A percentile compares a stretch with the other conserved stretches of the same genome.
These are phyloP conservation scores for Talaromyces sp. DNA, from an alignment of 2,329 filamentous ascomycete genomes.

Conservation along the genomic window DNA sequence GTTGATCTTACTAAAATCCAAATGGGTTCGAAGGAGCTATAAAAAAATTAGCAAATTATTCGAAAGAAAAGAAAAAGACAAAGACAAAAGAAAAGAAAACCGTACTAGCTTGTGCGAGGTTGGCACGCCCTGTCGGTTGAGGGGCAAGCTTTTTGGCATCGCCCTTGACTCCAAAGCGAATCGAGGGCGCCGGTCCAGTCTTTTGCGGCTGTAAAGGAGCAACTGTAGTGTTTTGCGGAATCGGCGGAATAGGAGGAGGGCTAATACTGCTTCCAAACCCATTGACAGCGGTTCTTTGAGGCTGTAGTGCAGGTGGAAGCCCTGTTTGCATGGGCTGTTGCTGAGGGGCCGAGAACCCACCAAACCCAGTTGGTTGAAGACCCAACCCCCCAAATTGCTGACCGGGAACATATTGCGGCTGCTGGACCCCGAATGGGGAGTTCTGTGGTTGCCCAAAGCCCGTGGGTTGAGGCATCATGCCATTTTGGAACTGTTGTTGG, in stretches of 20 bases:
- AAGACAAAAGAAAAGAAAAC: too few species aligned
- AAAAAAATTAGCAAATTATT: constrained; percentile 15
- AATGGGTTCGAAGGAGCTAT: constrained; percentile 65
- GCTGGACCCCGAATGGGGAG: constrained; percentile 39
- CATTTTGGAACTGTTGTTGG: constrained; percentile 24
- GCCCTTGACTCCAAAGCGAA: constrained; percentile 76
- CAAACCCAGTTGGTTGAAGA: constrained; percentile 51
- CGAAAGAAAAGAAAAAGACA: too few species aligned
- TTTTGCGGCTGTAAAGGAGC: constrained; percentile 67
- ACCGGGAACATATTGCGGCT: constrained; percentile 39
- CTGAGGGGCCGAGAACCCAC: constrained; percentile 27
- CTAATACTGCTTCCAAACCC: constrained; percentile 44
- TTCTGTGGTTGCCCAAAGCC: constrained; percentile 33
- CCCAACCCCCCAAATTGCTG: constrained; percentile 26
- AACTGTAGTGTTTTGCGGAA: constrained; percentile 53
- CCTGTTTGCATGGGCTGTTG: constrained; percentile 43
- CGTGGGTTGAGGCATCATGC: constrained; percentile 42
- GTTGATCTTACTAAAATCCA: constrained; percentile 47
- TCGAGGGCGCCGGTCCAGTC: constrained; percentile 78
- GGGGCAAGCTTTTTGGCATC: constrained; percentile 71
- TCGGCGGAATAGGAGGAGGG: constrained; percentile 49
- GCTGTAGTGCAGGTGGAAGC: constrained; percentile 35
- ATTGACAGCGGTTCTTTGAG: constrained; percentile 45
- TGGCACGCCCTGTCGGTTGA: constrained; percentile 87
- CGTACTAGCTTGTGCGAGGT: constrained; percentile 90